These are phyloP conservation scores for Yarrowia sp. DNA, from an alignment of 805 yeast species.

Conservation along the genomic window DNA sequence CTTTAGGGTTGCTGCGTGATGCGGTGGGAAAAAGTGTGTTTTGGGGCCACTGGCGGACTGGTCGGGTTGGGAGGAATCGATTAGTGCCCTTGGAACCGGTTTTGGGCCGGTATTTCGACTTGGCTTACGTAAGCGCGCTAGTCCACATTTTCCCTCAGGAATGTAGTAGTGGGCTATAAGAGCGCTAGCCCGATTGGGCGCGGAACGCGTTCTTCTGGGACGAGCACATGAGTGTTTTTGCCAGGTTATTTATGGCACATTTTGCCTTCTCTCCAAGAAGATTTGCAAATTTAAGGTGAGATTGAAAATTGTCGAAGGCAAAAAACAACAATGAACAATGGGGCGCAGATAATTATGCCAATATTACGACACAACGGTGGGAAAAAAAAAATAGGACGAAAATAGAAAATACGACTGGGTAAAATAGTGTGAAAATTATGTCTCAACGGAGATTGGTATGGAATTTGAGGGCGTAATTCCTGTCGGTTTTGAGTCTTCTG, in stretches of 20 bases:
- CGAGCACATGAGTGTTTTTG: not conserved
- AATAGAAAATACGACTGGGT: no score
- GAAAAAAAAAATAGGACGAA: not conserved
- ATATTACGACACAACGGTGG: not conserved
- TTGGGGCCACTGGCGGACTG: not conserved
- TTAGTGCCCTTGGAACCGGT: not conserved
- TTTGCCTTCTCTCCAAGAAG: not conserved
- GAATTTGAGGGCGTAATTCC: no score
- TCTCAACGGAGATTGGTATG: no score
- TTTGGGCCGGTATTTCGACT: no score
- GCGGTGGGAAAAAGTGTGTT: not conserved
- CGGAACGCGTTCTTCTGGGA: no score
- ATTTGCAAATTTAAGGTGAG: not conserved
- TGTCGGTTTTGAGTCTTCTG: no score
- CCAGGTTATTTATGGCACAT: not conserved
- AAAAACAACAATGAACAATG: not conserved
- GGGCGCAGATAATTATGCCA: not conserved
- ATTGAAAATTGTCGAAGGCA: not conserved
- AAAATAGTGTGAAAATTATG: no score
- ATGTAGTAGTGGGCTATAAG: not conserved
- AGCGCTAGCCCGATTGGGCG: no score
- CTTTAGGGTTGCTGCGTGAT: not conserved
- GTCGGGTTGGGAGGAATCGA: not conserved
- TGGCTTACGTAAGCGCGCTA: not conserved
- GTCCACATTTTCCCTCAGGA: not conserved